Conservation (phyloP, 768 basidiomycete genomes). For the Pulveroboletus sp. region DNA sequence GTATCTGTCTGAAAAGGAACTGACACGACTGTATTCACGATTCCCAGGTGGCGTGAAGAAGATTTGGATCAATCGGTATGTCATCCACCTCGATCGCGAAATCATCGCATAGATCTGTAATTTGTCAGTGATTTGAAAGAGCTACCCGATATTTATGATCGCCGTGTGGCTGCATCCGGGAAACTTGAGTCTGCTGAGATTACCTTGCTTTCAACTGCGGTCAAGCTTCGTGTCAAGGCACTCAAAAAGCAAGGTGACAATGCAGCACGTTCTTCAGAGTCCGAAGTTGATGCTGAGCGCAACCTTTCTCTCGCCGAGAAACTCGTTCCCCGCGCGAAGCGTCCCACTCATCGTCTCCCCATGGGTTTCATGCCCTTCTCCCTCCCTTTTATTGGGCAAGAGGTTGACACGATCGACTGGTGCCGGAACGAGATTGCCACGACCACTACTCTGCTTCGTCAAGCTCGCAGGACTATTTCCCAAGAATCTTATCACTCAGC, state of each 20-base stretch:
- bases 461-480: slow-evolving; percentile 36
- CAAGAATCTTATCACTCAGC: slow-evolving; percentile 11
- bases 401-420: slow-evolving; percentile 95
- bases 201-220: slow-evolving; percentile 65
- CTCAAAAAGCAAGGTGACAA: slow-evolving; percentile 38
- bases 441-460: slow-evolving; percentile 49
- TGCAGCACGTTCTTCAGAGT: slow-evolving; percentile 15
- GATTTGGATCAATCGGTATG: slow-evolving; percentile 87
- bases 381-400: slow-evolving; percentile 68
- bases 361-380: slow-evolving; percentile 49
- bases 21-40: slow-evolving; percentile 66
- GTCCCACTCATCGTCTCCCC: slow-evolving; percentile 75
- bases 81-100: background rate
- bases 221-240: slow-evolving; percentile 61
- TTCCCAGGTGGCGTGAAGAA: slow-evolving; percentile 88
- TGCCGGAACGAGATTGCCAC: slow-evolving; percentile 65
- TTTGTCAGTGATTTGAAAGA: slow-evolving; percentile 69
- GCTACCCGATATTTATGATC: slow-evolving; percentile 77
- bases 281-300: slow-evolving; percentile 27
- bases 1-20: slow-evolving; percentile 66
- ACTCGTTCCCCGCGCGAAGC: slow-evolving; percentile 63
- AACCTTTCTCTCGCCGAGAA: slow-evolving; percentile 38
- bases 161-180: slow-evolving; percentile 62
- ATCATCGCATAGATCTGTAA: background rate
- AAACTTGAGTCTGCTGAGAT: slow-evolving; percentile 90